phyloP scores from a whole-genome alignment of 352 stramenopile species.

The Pythium brassicae region DNA sequence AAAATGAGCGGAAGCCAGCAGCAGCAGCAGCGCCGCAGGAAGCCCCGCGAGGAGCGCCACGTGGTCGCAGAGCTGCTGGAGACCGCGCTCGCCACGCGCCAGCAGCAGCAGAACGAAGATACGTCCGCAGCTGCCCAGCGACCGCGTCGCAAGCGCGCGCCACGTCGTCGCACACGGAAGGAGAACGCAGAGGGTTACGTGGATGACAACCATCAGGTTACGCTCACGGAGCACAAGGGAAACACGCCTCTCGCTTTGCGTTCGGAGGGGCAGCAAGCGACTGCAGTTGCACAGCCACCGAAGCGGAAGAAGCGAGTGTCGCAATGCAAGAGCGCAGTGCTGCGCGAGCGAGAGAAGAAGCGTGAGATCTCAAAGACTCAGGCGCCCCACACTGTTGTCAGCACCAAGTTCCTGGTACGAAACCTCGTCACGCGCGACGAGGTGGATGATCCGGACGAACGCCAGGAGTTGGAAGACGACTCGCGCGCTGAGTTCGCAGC shows the following conservation, averaged over 20 bases:
- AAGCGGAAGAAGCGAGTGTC: constrained; percentile 25
- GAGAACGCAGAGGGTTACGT: not conserved
- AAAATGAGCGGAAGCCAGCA: not conserved
- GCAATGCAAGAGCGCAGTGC: constrained; percentile 27
- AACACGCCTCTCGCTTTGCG: not conserved
- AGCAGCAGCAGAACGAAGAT: not conserved
- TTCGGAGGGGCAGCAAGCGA: not conserved
- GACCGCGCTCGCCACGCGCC: constrained; percentile 1
- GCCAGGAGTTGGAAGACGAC: constrained; percentile 35
- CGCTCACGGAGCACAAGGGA: too few species aligned
- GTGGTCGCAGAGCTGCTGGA: constrained; percentile 4
- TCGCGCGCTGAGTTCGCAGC: constrained; percentile 25
- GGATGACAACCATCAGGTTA: not conserved
- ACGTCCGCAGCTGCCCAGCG: not conserved
- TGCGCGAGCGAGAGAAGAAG: constrained; percentile 6
- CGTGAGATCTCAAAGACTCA: not conserved
- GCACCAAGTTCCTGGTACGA: constrained; percentile 17
- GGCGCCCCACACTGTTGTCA: too few species aligned
- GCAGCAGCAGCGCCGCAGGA: not conserved
- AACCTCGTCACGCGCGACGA: constrained; percentile 41
- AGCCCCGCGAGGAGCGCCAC: not conserved
- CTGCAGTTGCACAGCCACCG: not conserved
- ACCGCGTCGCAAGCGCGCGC: constrained; percentile 9
- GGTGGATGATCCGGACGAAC: constrained; percentile 50
- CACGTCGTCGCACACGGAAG: not conserved